Evolutionary conservation across 2,329 filamentous ascomycete species (phyloP).

Genomic region (Trichoderma gracile): DNA sequence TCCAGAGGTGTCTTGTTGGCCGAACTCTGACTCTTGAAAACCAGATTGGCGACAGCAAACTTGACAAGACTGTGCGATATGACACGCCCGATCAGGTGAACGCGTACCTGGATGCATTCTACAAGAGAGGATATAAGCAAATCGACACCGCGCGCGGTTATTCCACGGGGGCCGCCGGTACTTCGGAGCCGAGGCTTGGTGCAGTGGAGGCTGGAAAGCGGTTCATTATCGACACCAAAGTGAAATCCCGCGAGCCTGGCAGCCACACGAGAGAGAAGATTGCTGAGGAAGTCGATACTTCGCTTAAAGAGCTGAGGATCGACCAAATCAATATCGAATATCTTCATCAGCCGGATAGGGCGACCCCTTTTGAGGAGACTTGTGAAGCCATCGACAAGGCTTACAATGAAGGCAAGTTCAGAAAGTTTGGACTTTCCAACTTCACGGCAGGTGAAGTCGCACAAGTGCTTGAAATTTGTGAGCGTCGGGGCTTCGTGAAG

Average conservation of each 20-base stretch:
- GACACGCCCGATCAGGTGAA: constrained; percentile 35
- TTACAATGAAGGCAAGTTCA: constrained; percentile 62
- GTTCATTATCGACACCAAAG: constrained; percentile 43
- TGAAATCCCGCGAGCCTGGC: constrained; percentile 32
- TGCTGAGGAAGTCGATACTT: constrained; percentile 35
- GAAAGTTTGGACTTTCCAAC: constrained; percentile 53
- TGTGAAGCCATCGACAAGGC: constrained; percentile 16
- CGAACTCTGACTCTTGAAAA: not conserved
- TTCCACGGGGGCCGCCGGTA: constrained; percentile 29
- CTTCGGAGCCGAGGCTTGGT: constrained; percentile 38
- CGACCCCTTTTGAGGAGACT: constrained; percentile 19
- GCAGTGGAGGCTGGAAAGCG: constrained; percentile 32
- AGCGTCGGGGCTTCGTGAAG: constrained; percentile 42
- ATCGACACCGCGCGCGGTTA: constrained; percentile 22
- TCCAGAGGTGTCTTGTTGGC: too few species aligned
- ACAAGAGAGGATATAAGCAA: constrained; percentile 14
- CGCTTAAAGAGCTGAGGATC: constrained; percentile 35
- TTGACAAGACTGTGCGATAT: constrained; percentile 32
- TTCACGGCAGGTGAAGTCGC: constrained; percentile 48
- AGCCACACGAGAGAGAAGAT: constrained; percentile 36
- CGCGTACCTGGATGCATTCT: constrained; percentile 12
- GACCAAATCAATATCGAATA: constrained; percentile 18
- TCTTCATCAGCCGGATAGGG: constrained; percentile 16
- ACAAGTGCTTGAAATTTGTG: constrained; percentile 45
- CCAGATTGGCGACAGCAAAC: constrained; percentile 31